Conservation (phyloP, 768 basidiomycete genomes). For the Brasilioporus rufonigricans region DNA sequence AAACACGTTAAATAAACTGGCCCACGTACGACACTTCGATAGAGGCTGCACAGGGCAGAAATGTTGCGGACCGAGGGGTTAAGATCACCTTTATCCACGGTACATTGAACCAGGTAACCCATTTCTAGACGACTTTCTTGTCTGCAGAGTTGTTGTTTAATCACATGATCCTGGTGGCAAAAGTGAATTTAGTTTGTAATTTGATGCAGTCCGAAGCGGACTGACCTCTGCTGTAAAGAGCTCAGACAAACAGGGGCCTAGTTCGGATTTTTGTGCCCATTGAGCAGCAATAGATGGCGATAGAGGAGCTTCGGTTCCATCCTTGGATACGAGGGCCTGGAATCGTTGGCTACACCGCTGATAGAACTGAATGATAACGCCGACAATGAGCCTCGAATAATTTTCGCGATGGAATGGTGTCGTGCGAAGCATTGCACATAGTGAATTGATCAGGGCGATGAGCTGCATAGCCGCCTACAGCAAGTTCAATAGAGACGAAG, state of each 20-base stretch:
- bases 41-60: constrained; percentile 70
- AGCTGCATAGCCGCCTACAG: constrained; percentile 78
- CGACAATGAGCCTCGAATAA: constrained; percentile 90
- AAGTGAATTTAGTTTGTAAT: neutral
- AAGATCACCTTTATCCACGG: constrained; percentile 61
- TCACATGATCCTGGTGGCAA: constrained; percentile 37
- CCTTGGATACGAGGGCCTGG: constrained; percentile 61
- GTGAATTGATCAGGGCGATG: constrained; percentile 86
- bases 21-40: constrained; percentile 78
- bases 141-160: constrained; percentile 56
- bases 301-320: constrained; percentile 39
- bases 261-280: constrained; percentile 84
- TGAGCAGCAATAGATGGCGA: constrained; percentile 59
- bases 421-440: constrained; percentile 86
- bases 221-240: constrained; percentile 54
- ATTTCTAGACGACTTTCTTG: constrained; percentile 83
- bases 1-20: neutral
- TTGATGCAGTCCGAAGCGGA: constrained; percentile 5
- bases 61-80: constrained; percentile 71
- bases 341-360: constrained; percentile 90
- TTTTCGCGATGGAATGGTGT: constrained; percentile 95
- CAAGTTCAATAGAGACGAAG: constrained; percentile 3
- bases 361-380: constrained; percentile 94
- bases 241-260: constrained; percentile 72
- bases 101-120: constrained; percentile 53